Percentiles rank a stretch among this genome's conserved stretches.
Conservation (phyloP, 768 basidiomycete genomes). For the Xerocomus potaroensis region DNA sequence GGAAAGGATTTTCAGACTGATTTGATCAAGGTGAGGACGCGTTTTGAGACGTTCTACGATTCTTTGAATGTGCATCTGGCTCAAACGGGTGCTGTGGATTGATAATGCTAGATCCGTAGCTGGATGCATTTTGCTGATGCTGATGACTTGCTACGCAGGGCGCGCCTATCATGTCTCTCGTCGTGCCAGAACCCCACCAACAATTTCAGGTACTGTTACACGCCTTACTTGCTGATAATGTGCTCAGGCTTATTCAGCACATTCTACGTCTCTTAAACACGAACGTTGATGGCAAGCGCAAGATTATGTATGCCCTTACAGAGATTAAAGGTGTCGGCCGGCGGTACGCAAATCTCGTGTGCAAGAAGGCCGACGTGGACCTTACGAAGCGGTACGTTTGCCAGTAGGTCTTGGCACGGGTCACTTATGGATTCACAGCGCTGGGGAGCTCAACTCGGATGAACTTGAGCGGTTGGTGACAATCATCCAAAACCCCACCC, state of each 20-base stretch:
- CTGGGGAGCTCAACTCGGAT: constrained; percentile 99
- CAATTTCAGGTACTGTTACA: constrained; percentile 77
- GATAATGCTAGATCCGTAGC: constrained; percentile 3
- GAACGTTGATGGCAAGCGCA: constrained; percentile 99
- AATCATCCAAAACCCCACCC: constrained; percentile 98
- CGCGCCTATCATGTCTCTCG: constrained; percentile 78
- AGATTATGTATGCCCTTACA: constrained; percentile 98
- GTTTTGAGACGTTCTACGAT: neutral
- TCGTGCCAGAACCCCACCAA: constrained; percentile 90
- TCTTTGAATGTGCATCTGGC: neutral
- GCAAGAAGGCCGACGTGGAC: constrained; percentile 99
- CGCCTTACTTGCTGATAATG: neutral
- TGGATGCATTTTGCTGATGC: constrained; percentile 21
- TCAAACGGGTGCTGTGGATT: neutral
- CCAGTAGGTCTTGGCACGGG: neutral
- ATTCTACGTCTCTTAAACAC: constrained; percentile 99
- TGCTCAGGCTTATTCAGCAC: constrained; percentile 54
- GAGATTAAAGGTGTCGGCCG: constrained; percentile 99
- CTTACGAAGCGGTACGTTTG: constrained; percentile 88
- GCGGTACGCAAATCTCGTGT: constrained; percentile 97
- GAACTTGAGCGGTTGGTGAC: constrained; percentile 98
- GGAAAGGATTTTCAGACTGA: constrained; percentile 15
- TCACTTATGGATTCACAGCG: constrained; percentile 45
- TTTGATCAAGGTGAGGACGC: constrained; percentile 26
- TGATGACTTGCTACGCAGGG: constrained; percentile 12